Evolutionary conservation across 2,329 filamentous ascomycete genomes (phyloP).

Genomic region (Fusarium sp.): DNA sequence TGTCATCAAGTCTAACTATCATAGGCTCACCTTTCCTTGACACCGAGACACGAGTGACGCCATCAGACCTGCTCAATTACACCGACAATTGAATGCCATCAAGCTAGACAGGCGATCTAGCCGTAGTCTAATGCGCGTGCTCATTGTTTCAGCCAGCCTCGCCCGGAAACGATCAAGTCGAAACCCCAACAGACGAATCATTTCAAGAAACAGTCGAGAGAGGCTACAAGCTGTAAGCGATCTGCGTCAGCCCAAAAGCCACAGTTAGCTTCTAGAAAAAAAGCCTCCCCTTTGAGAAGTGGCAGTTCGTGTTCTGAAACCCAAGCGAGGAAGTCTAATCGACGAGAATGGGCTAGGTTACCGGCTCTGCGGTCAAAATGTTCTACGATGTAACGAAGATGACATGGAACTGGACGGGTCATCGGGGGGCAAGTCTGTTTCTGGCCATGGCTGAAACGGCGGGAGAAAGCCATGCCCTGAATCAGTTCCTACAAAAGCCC

Average conservation of each 20-base stretch:
- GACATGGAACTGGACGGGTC: slow-evolving; percentile 15
- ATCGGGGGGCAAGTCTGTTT: slow-evolving; percentile 32
- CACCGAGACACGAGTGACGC: neutral
- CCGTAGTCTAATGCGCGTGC: neutral
- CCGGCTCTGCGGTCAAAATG: slow-evolving; percentile 34
- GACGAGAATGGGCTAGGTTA: slow-evolving; percentile 35
- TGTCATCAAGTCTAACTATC: neutral
- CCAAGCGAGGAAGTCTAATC: slow-evolving; percentile 29
- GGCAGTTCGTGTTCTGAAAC: slow-evolving; percentile 34
- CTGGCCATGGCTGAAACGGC: slow-evolving; percentile 39
- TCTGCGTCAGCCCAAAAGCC: slow-evolving; percentile 9
- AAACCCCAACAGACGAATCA: neutral
- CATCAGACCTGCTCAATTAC: neutral
- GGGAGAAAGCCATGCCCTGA: slow-evolving; percentile 11
- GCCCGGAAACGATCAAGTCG: neutral
- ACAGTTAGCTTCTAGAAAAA: slow-evolving; percentile 8
- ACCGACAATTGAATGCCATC: neutral
- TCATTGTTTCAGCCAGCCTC: neutral
- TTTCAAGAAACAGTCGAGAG: neutral
- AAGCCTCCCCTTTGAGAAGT: slow-evolving; percentile 4
- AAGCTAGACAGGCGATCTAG: neutral
- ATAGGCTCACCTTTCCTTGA: neutral
- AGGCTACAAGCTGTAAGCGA: neutral
- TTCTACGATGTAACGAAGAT: slow-evolving; percentile 20
- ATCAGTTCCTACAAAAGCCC: neutral